These are phyloP conservation scores for Fusarium begoniae DNA, from an alignment of 2,329 filamentous ascomycete genomes.

Conservation along the genomic window DNA sequence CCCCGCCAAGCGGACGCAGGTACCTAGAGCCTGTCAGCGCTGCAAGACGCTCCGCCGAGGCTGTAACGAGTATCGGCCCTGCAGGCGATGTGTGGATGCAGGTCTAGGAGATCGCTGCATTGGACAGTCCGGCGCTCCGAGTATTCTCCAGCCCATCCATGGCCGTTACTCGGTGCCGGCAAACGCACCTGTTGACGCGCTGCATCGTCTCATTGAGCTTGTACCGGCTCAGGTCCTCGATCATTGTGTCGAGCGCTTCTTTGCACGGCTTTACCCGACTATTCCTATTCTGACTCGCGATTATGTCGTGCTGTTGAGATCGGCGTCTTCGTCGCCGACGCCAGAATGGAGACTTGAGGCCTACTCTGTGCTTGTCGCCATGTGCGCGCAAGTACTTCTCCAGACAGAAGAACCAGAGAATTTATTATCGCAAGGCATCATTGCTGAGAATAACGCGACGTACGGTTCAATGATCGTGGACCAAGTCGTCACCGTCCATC, in stretches of 20 bases:
- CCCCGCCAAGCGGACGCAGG: slow-evolving; percentile 51
- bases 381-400: slow-evolving; percentile 54
- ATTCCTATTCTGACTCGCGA: slow-evolving; percentile 54
- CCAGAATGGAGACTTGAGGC: slow-evolving; percentile 47
- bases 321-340: slow-evolving; percentile 16
- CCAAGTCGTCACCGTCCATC: slow-evolving; percentile 48
- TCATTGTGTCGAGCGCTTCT: slow-evolving; percentile 52
- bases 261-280: slow-evolving; percentile 51
- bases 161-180: background rate
- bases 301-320: slow-evolving; percentile 48
- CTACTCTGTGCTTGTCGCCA: slow-evolving; percentile 49
- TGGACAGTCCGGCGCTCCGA: slow-evolving; percentile 21
- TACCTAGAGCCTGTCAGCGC: slow-evolving; percentile 54
- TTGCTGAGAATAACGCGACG: slow-evolving; percentile 48
- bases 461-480: slow-evolving; percentile 53
- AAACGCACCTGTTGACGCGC: background rate
- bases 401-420: slow-evolving; percentile 52
- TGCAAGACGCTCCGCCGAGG: slow-evolving; percentile 55
- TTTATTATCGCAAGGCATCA: slow-evolving; percentile 45
- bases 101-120: slow-evolving; percentile 53
- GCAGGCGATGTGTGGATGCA: slow-evolving; percentile 53
- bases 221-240: slow-evolving; percentile 48
- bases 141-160: slow-evolving; percentile 10
- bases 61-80: slow-evolving; percentile 56
- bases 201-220: slow-evolving; percentile 46